Conservation (phyloP, 352 stramenopile genomes). For the Phytophthora kernoviae region DNA sequence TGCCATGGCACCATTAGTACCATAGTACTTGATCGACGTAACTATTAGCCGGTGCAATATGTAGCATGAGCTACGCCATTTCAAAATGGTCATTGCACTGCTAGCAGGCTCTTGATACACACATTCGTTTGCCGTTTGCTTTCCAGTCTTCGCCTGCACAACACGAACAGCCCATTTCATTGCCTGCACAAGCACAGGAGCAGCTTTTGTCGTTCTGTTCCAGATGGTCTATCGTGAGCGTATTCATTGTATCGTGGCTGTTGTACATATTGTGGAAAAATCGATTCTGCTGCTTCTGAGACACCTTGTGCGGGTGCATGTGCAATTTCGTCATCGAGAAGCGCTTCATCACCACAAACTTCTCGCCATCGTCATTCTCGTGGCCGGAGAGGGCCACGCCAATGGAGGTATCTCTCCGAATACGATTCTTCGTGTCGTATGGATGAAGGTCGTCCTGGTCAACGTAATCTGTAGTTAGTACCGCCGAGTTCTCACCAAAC, state of each 20-base stretch:
- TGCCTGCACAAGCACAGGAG: slow-evolving; percentile 11
- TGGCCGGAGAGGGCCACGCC: slow-evolving; percentile 64
- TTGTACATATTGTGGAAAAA: slow-evolving; percentile 64
- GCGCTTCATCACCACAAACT: slow-evolving; percentile 71
- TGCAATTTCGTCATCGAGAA: slow-evolving; percentile 76
- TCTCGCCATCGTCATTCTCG: slow-evolving; percentile 51
- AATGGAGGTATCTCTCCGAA: slow-evolving; percentile 70
- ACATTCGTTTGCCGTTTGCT: too few relatives aligned
- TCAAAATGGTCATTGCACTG: too few relatives aligned
- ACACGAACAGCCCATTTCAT: slow-evolving; percentile 1
- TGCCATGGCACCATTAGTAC: too few relatives aligned
- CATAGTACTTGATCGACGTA: too few relatives aligned
- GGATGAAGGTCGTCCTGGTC: slow-evolving; percentile 72
- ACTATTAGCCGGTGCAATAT: too few relatives aligned
- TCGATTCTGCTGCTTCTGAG: slow-evolving; percentile 50
- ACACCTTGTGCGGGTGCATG: slow-evolving; percentile 72
- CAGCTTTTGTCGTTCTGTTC: slow-evolving; percentile 24
- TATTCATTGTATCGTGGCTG: slow-evolving; percentile 64
- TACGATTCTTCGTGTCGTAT: slow-evolving; percentile 56
- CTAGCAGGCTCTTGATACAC: too few relatives aligned
- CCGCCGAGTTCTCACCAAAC: slow-evolving; percentile 54
- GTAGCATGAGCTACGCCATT: too few relatives aligned
- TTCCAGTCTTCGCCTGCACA: not conserved
- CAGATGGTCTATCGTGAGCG: slow-evolving; percentile 51
- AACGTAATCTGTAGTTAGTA: slow-evolving; percentile 73